Evolutionary conservation across 2,329 filamentous ascomycete genomes (phyloP), one percentile per base, ranked within the genome.

Genomic region (Aspergillus clavatus): DNA sequence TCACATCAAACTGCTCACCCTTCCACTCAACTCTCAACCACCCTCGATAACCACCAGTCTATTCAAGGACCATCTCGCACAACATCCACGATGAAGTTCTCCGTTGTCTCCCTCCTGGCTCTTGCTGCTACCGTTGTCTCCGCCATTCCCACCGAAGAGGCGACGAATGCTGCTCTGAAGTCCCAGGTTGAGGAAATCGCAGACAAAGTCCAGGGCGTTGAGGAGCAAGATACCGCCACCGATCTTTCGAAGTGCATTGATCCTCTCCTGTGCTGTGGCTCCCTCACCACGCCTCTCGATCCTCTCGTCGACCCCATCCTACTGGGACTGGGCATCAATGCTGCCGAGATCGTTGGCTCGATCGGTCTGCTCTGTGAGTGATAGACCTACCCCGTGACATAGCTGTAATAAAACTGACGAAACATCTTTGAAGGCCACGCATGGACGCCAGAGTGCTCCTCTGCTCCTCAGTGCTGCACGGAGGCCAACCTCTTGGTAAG

Each of bases 401-500:
- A 24, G 5, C 2, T 7, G 11, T 11, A 41, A n/a, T n/a, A n/a
- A n/a, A n/a, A n/a, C 36, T 50, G 45, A 51, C 11, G 7, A 35
- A 18, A 36, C 33, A 28, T 36, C n/a, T 12, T 7, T 8, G 27
- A 29, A 65, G 61, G 61, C 43, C 48, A 57, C 40, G 35, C 50
- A 6, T 61, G 61, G 36, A 48, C 55, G 7, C 26, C 41, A 8
- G 42, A 21, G n/a, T 64, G 61, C 42, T 5, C 33, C 8, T 43
- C 48, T 10, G 44, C 23, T 21, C 60, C 59, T 38, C 52, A 61
- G 50, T 63, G 61, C 59, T 63, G 60, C 46, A 57, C 59, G 14
- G 59, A 63, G 48, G 53, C 45, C 29, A 63, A 62, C 41, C 42
- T 63, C 28, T 40, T 62, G 48, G 60, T 62, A 55, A 45, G 56